Evolutionary conservation across 192 early-diverging fungal species (phyloP), one percentile per base, ranked within the genome.

Genomic region (Backusella macrospora): DNA sequence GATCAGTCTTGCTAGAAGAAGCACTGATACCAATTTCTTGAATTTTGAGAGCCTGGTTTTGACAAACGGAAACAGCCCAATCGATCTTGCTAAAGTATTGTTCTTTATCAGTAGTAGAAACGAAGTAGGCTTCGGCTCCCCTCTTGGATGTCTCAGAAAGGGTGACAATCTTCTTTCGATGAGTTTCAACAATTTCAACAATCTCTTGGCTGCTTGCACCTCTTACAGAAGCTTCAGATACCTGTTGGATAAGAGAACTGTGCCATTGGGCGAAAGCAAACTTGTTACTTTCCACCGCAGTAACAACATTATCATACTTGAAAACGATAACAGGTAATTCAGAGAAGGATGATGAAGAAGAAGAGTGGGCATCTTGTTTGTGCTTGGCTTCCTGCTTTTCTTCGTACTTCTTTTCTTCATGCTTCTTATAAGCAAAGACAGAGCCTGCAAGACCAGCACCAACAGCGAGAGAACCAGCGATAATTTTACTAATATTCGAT

Each of bases 21-120:
- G 73, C 37, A 21, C 55, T 62, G 5, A 74, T 55, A 52, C 42
- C 73, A 34, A 67, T 45, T 40, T 74, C 38, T 29, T 74, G 59
- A 55, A 74, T 66, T 49, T 74, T 44, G n/a, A 49, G 15, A 16
- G 72, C 44, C 34, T 66, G 63, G 13, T 15, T 52, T 16, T 23
- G 13, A 9, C 46, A 45, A 48, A 48, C 34, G 13, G 42, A 26
- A 21, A 26, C 42, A 16, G 48, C 29, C 46, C 63, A 66, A 21
- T 63, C 26, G 26, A 74, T 49, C 47, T 74, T 63, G 16, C 37
- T 62, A 23, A 49, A 38, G 2, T 64, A 74, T 15, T 72, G 16
- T 9, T 62, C 21, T 13, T 45, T 10, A 38, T 72, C 71, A 16
- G 29, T 45, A 6, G 21, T 16, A 18, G 55, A 45, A n/a, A 40